phyloP scores from a whole-genome alignment of 306 rosid species.

The Spatholobus suberectus region DNA sequence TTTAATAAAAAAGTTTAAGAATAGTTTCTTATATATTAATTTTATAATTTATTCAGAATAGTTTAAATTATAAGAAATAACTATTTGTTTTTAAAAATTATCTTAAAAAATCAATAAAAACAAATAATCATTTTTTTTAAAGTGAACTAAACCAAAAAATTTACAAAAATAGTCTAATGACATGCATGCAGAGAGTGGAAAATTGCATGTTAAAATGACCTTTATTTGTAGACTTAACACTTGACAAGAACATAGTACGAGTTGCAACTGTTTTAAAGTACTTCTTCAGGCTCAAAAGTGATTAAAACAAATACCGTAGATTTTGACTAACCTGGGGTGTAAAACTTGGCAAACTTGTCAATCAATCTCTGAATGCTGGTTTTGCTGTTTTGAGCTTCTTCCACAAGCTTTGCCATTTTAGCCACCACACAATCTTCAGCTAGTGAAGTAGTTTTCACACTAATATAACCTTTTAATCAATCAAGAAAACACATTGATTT shows the following conservation, averaged over 20 bases:
- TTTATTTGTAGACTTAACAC: not conserved
- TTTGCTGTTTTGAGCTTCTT: slow-evolving; percentile 95
- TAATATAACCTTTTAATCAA: slow-evolving; percentile 68
- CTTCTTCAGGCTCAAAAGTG: slow-evolving; percentile 21
- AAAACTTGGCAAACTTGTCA: slow-evolving; percentile 82
- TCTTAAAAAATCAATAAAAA: too few species aligned
- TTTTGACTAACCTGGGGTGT: slow-evolving; percentile 81
- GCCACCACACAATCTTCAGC: slow-evolving; percentile 95
- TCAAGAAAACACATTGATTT: slow-evolving; percentile 23
- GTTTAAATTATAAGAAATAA: too few species aligned
- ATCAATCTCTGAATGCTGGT: slow-evolving; percentile 76
- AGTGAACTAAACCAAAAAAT: too few species aligned
- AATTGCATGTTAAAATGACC: not conserved
- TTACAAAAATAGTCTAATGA: not conserved
- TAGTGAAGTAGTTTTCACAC: slow-evolving; percentile 85
- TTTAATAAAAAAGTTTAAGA: too few species aligned
- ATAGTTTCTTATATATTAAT: too few species aligned
- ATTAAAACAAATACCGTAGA: not conserved
- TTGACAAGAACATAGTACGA: not conserved
- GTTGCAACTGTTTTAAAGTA: not conserved
- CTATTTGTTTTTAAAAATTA: too few species aligned
- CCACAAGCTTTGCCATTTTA: slow-evolving; percentile 94
- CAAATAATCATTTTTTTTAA: too few species aligned
- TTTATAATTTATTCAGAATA: too few species aligned
- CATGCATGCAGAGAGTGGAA: not conserved